Evolutionary conservation across 108 stramenopile genomes (phyloP).

Genomic region (Stephanodiscus triporus): DNA sequence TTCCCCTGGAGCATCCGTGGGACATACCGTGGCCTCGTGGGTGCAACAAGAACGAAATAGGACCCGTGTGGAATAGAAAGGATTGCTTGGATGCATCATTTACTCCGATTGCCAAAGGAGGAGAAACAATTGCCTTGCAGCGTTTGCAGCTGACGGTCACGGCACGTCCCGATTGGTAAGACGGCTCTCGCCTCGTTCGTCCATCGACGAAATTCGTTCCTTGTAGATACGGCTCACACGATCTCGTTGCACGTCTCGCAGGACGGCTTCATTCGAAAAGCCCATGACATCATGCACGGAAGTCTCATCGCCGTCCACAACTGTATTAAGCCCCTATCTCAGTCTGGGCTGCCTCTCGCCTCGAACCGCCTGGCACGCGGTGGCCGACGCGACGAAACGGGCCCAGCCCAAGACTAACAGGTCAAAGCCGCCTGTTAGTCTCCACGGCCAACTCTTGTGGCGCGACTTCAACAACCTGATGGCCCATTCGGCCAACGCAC

Average conservation of each 20-base stretch:
- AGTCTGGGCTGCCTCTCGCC: conserved; percentile 72
- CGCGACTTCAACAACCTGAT: conserved; percentile 93
- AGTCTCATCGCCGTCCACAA: conserved; percentile 73
- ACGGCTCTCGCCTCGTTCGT: background rate
- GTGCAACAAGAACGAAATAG: conserved; percentile 49
- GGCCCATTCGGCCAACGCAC: conserved; percentile 67
- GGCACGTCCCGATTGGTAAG: conserved; percentile 41
- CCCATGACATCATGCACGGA: conserved; percentile 92
- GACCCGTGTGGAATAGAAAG: conserved; percentile 61
- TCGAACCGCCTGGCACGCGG: conserved; percentile 65
- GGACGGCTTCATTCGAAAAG: conserved; percentile 93
- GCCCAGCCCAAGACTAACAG: conserved; percentile 43
- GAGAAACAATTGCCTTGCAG: conserved; percentile 61
- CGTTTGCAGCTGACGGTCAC: conserved; percentile 55
- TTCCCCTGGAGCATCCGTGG: conserved; percentile 54
- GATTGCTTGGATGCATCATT: conserved; percentile 49
- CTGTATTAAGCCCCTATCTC: conserved; percentile 78
- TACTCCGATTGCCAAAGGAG: conserved; percentile 47
- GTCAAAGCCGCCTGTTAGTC: conserved; percentile 91
- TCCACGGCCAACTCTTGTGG: conserved; percentile 96
- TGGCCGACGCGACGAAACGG: conserved; percentile 49
- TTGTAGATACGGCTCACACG: background rate
- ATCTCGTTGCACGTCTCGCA: conserved; percentile 13
- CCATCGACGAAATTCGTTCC: background rate
- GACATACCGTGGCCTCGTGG: conserved; percentile 67